phyloP scores from a whole-genome alignment of 2,329 filamentous ascomycete genomes.

The Aquanectria penicillioides region DNA sequence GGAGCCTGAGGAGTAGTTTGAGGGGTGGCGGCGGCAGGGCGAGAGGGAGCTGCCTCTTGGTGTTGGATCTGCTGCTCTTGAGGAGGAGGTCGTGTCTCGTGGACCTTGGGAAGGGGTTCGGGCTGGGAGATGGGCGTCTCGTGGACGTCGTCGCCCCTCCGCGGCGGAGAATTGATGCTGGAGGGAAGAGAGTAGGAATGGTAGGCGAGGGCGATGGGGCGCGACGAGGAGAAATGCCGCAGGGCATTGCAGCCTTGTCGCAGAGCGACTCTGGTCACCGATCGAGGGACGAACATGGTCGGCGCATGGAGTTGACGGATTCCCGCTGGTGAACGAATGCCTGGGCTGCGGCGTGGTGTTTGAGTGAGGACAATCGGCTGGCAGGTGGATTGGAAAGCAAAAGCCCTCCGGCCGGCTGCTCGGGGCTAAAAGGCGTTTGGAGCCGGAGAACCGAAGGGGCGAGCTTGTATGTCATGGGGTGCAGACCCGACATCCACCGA shows the following conservation, averaged over 20 bases:
- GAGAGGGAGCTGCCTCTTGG: constrained; percentile 25
- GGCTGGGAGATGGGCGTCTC: constrained; percentile 60
- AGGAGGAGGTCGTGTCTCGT: constrained; percentile 61
- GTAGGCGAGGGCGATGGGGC: constrained; percentile 51
- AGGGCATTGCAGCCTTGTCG: constrained; percentile 52
- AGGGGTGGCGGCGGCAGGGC: constrained; percentile 30
- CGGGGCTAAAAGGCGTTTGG: constrained; percentile 45
- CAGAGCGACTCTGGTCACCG: constrained; percentile 52
- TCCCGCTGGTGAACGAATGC: constrained; percentile 1
- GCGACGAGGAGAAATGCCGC: constrained; percentile 55
- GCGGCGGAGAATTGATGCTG: constrained; percentile 50
- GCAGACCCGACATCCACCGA: constrained; percentile 45
- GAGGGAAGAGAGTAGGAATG: constrained; percentile 63
- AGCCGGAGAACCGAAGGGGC: constrained; percentile 39
- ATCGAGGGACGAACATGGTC: constrained; percentile 56
- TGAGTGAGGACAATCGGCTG: constrained; percentile 11
- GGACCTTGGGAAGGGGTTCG: constrained; percentile 57
- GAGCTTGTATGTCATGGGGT: constrained; percentile 37
- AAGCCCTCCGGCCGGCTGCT: constrained; percentile 29
- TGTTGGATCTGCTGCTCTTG: constrained; percentile 30
- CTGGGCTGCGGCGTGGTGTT: constrained; percentile 20
- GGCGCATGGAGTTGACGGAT: constrained; percentile 36
- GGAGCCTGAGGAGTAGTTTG: constrained; percentile 49
- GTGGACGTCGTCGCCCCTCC: constrained; percentile 55
- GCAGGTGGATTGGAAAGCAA: constrained; percentile 42